Evolutionary conservation across 2,329 filamentous ascomycete species (phyloP).

Genomic region (Trichoderma simmonsii): DNA sequence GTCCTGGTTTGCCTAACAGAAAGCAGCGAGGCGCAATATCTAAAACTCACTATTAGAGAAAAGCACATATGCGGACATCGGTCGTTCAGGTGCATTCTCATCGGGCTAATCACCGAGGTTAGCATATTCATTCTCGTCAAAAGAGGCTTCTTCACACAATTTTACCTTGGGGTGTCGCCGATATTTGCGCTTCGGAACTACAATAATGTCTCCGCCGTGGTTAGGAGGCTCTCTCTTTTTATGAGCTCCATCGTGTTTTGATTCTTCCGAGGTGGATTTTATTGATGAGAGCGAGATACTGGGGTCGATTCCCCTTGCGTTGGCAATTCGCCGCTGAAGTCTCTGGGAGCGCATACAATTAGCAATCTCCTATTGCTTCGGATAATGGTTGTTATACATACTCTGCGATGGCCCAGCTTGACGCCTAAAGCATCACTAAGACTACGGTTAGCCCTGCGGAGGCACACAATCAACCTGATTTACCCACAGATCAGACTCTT

Average conservation of each 20-base stretch:
- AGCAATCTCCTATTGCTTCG: not conserved
- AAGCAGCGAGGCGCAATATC: not conserved
- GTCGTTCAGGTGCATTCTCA: constrained; percentile 74
- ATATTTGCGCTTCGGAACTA: constrained; percentile 68
- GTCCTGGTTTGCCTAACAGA: not conserved
- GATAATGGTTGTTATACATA: constrained; percentile 40
- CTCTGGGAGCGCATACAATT: constrained; percentile 51
- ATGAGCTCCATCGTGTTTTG: constrained; percentile 52
- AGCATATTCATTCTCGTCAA: not conserved
- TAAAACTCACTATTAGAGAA: constrained; percentile 75
- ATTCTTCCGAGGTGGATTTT: constrained; percentile 51
- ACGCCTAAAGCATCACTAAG: constrained; percentile 68
- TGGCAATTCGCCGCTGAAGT: constrained; percentile 78
- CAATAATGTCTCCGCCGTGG: constrained; percentile 41
- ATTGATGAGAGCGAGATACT: constrained; percentile 50
- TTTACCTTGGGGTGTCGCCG: constrained; percentile 70
- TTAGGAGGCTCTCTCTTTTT: constrained; percentile 44
- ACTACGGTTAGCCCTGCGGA: constrained; percentile 24
- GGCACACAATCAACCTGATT: not conserved
- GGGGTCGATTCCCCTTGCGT: constrained; percentile 62
- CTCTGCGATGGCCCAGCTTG: constrained; percentile 76
- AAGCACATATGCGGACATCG: constrained; percentile 78
- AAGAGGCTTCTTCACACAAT: not conserved
- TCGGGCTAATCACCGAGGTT: constrained; percentile 53
- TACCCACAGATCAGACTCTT: constrained; percentile 75